Evolutionary conservation across 805 yeast species (phyloP).

Genomic region (Scheffersomyces stipitis): DNA sequence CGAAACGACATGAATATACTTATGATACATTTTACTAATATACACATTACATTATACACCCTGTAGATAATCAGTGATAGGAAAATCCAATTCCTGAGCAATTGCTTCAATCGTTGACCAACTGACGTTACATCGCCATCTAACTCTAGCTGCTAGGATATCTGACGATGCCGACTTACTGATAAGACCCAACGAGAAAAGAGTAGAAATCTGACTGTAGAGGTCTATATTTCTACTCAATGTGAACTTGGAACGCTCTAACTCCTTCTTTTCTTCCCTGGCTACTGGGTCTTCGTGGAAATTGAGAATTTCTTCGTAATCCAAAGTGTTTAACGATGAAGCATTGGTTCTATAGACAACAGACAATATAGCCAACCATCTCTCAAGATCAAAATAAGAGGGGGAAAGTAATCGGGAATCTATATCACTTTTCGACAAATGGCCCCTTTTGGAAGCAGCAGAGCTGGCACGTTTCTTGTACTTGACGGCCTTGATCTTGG

Average conservation of each 20-base stretch:
- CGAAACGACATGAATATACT: no score
- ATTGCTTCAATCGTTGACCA: conserved; percentile 64
- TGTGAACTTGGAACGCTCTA: conserved; percentile 35
- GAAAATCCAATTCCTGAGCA: conserved; percentile 64
- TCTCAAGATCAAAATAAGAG: conserved; percentile 70
- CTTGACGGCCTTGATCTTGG: conserved; percentile 48
- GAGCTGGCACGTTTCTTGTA: conserved; percentile 38
- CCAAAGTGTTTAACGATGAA: conserved; percentile 23
- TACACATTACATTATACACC: conserved; percentile 20
- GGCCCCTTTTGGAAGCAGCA: conserved; percentile 13
- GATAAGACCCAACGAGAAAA: conserved; percentile 53
- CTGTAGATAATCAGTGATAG: conserved; percentile 58
- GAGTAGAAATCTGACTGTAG: conserved; percentile 59
- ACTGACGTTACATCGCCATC: conserved; percentile 76
- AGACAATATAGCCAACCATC: conserved; percentile 75
- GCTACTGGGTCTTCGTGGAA: conserved; percentile 34
- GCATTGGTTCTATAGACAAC: conserved; percentile 56
- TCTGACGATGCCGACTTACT: conserved; percentile 47
- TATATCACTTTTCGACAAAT: conserved; percentile 40
- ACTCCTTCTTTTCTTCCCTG: conserved; percentile 30
- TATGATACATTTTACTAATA: background rate
- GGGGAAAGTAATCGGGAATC: conserved; percentile 70
- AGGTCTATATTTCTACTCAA: conserved; percentile 46
- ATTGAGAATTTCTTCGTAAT: conserved; percentile 15
- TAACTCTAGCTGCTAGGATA: conserved; percentile 61